Conservation (phyloP, 177 flowering plant genomes). For the Vitis hybrid region DNA sequence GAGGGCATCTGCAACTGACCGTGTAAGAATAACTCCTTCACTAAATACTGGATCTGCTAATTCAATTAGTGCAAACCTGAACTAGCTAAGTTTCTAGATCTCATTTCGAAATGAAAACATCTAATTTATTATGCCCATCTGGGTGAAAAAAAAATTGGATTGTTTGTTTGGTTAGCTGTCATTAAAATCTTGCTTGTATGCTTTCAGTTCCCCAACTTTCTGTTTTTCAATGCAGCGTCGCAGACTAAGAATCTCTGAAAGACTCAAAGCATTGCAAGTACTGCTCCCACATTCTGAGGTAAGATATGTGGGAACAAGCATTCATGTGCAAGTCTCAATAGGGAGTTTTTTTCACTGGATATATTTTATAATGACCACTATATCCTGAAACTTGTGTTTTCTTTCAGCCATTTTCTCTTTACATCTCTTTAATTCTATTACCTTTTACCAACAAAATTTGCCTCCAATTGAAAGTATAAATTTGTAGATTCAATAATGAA, state of each 20-base stretch:
- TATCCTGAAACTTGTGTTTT: too few species aligned
- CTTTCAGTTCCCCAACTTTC: neutral
- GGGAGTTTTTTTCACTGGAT: neutral
- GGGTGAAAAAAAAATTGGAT: too few species aligned
- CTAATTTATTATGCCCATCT: too few species aligned
- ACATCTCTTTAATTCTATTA: too few species aligned
- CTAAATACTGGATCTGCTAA: neutral
- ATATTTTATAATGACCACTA: too few species aligned
- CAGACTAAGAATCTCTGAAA: conserved; percentile 37
- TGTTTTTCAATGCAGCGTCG: conserved; percentile 35
- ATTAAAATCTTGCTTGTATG: neutral
- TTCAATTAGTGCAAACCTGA: neutral
- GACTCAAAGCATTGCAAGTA: conserved; percentile 39
- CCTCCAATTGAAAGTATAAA: too few species aligned
- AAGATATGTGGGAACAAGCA: conserved; percentile 1
- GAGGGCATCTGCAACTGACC: conserved; percentile 16
- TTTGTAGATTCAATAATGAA: too few species aligned
- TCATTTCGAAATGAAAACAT: neutral
- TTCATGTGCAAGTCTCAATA: neutral
- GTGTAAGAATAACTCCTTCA: conserved; percentile 26
- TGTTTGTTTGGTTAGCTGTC: neutral
- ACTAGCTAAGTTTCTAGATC: neutral
- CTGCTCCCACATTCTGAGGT: conserved; percentile 48
- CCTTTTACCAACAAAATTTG: too few species aligned
- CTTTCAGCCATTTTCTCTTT: too few species aligned